These are phyloP conservation scores for Talaromyces marneffei DNA, from an alignment of 2,329 filamentous ascomycete genomes.

Conservation along the genomic window DNA sequence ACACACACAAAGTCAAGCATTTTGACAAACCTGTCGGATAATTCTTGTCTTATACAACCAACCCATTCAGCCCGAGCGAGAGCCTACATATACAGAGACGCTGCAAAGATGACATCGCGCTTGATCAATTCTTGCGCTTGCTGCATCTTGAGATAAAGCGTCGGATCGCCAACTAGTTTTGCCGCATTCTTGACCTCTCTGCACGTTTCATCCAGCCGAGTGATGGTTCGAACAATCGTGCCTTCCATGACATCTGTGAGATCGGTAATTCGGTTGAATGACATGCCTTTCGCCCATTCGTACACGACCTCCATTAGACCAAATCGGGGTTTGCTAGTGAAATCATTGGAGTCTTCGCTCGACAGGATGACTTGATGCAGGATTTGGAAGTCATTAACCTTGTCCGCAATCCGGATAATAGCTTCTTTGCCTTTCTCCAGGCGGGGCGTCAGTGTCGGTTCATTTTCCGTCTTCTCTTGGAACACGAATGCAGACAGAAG, in stretches of 20 bases:
- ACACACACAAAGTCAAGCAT: no score
- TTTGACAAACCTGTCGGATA: no score
- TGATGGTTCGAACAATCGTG: slow-evolving; percentile 93
- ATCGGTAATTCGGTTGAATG: slow-evolving; percentile 94
- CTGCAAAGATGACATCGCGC: slow-evolving; percentile 85
- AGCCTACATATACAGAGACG: slow-evolving; percentile 77
- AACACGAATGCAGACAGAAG: slow-evolving; percentile 93
- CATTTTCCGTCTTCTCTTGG: slow-evolving; percentile 85
- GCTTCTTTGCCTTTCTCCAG: slow-evolving; percentile 77
- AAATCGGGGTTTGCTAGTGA: slow-evolving; percentile 78
- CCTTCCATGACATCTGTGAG: slow-evolving; percentile 95
- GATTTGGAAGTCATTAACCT: slow-evolving; percentile 84
- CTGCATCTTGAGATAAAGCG: slow-evolving; percentile 93
- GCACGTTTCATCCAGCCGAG: slow-evolving; percentile 89
- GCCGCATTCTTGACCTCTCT: slow-evolving; percentile 96
- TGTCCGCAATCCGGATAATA: slow-evolving; percentile 85
- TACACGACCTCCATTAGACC: slow-evolving; percentile 96
- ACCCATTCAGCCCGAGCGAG: background rate
- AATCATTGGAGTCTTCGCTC: slow-evolving; percentile 86
- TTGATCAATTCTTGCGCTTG: slow-evolving; percentile 96
- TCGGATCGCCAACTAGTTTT: slow-evolving; percentile 88
- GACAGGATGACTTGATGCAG: slow-evolving; percentile 87
- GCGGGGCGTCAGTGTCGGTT: slow-evolving; percentile 72
- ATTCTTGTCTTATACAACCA: no score
- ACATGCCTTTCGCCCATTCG: slow-evolving; percentile 97